A percentile compares a stretch with the other conserved stretches of the same genome.
These are phyloP conservation scores for Dryadomyces quercus-mongolicae DNA, from an alignment of 2,329 filamentous ascomycete species.

Conservation along the genomic window DNA sequence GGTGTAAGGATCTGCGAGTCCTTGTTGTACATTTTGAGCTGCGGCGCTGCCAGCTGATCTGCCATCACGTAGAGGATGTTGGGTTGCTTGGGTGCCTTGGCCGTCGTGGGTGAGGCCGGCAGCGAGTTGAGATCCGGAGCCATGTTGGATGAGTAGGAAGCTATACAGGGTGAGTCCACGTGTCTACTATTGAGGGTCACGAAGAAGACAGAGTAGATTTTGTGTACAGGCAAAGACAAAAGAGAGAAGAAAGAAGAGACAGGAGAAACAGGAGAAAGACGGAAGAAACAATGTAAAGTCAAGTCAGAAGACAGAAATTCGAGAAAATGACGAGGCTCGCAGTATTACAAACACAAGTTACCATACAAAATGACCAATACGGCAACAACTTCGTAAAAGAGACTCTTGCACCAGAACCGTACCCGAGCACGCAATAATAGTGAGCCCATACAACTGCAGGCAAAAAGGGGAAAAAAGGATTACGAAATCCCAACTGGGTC, in stretches of 20 bases:
- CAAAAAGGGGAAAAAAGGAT: not conserved
- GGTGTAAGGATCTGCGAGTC: conserved; percentile 86
- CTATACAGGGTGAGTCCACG: no score
- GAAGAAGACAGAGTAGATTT: no score
- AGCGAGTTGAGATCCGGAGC: conserved; percentile 65
- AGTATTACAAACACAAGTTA: not conserved
- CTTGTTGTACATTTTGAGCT: conserved; percentile 84
- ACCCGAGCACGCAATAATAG: conserved; percentile 2
- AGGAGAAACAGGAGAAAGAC: not conserved
- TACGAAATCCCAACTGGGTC: not conserved
- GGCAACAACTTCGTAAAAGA: conserved; percentile 7
- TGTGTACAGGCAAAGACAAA: conserved; percentile 5
- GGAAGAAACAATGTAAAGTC: not conserved
- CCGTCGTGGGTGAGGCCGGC: conserved; percentile 32
- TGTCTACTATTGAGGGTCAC: no score
- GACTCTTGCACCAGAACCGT: conserved; percentile 5
- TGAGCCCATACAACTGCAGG: not conserved
- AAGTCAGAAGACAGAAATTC: not conserved
- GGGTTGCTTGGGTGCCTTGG: conserved; percentile 31
- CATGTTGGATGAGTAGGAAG: conserved; percentile 31
- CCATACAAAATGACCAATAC: not conserved
- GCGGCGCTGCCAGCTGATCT: conserved; percentile 82
- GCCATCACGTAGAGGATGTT: conserved; percentile 95
- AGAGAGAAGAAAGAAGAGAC: not conserved
- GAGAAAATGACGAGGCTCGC: not conserved